Evolutionary conservation across 148 eudicot species (phyloP), one percentile per base, ranked within the genome.

Genomic region (Rhododendron vialii): DNA sequence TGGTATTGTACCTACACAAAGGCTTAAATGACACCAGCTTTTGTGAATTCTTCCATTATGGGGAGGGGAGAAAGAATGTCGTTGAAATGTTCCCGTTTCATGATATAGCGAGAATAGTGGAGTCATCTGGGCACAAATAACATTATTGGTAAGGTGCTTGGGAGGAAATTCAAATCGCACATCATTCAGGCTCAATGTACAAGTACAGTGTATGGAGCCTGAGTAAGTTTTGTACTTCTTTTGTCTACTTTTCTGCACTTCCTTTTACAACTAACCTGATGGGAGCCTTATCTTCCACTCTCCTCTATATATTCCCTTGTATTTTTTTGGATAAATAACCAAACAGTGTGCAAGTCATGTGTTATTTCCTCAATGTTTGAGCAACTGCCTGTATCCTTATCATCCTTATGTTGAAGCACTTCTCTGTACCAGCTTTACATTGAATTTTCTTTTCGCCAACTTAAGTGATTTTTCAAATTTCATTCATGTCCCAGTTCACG

Each of bases 401-500:
- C 59, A 71, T 71, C 38, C 41, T 67, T 81, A 38, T 36, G 26
- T 36, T 18, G 76, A n/a, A 36, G 61, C 73, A 61, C 47, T 85
- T 22, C 38, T 38, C 50, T 71, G 24, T 53, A 35, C 7, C 79
- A 30, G 55, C 36, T 28, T 78, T 57, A 47, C 69, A 36, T 84
- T 83, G 77, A 26, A 80, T 73, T 35, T 50, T 26, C 48, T 28
- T 77, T 55, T 67, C 6, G 2, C 18, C 33, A 45, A 28, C 33
- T 6, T 78, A 28, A 59, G 7, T 57, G 12, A 47, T 17, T 18
- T 57, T 59, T 65, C 78, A 69, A 8, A 75, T n/a, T 83, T 65
- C 77, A 74, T 87, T 45, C 48, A 14, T 86, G 28, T 85, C 87
- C 45, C 92, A 98, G 99, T 95, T 98, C 87, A 92, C 95, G 63